Percentiles rank a stretch among this genome's conserved stretches.
phyloP scores from a whole-genome alignment of 1,139 yeast genomes.

The Saccharomyces hybrid region DNA sequence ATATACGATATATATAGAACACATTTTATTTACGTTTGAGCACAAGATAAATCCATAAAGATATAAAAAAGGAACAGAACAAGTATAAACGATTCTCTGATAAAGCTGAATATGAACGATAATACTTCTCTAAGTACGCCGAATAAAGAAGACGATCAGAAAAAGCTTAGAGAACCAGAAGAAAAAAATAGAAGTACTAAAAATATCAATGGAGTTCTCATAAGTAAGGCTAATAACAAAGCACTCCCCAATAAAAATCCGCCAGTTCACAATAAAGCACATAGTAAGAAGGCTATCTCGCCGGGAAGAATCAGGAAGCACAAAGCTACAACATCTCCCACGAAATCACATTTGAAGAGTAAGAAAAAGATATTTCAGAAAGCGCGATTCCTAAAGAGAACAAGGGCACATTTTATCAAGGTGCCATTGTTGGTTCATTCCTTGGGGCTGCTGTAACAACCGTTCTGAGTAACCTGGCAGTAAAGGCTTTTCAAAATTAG shows the following conservation, averaged over 20 bases:
- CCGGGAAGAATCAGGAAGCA: neutral
- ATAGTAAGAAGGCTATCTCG: neutral
- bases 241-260: neutral
- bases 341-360: neutral
- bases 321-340: neutral
- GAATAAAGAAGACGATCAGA: neutral
- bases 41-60: neutral
- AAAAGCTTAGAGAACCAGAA: neutral
- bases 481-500: slow-evolving; percentile 5
- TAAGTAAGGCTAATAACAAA: neutral
- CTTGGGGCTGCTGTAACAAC: slow-evolving; percentile 26
- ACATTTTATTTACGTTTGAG: neutral
- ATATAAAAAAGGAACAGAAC: neutral
- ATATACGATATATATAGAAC: neutral
- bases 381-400: slow-evolving; percentile 1
- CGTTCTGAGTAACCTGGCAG: slow-evolving; percentile 14
- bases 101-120: neutral
- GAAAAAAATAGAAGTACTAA: neutral
- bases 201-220: neutral
- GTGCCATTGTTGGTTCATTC: slow-evolving; percentile 26
- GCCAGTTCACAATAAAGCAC: neutral
- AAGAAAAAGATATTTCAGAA: neutral
- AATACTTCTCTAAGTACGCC: neutral
- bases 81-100: neutral
- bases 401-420: slow-evolving; percentile 16